Percentiles rank a stretch among this genome's conserved stretches.
These are phyloP conservation scores for Gnomoniopsis sp. DNA, from an alignment of 2,329 filamentous ascomycete species.

Conservation along the genomic window DNA sequence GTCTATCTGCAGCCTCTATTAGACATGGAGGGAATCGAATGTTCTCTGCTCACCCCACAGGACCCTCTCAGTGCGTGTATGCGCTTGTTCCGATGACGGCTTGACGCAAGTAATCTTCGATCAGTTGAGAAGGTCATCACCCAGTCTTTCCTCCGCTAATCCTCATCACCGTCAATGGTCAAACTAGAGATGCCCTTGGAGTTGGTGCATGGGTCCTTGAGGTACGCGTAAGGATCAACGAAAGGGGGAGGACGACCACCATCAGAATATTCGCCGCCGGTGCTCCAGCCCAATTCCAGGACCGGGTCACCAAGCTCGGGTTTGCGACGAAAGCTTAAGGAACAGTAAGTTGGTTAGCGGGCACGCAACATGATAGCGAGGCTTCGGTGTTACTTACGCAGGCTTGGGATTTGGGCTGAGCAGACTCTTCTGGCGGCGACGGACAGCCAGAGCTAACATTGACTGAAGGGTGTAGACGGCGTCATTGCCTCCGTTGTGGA, in stretches of 20 bases:
- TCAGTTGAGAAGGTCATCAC: neutral
- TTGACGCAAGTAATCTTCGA: too few species aligned
- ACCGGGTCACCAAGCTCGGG: constrained; percentile 21
- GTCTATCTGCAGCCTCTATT: constrained; percentile 5
- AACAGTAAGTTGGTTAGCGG: neutral
- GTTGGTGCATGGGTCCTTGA: neutral
- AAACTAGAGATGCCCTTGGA: constrained; percentile 6
- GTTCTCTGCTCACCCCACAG: constrained; percentile 15
- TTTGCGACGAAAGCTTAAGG: neutral
- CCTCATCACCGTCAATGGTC: neutral
- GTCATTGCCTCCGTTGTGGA: constrained; percentile 91
- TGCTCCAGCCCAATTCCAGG: constrained; percentile 28
- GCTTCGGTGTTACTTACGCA: neutral
- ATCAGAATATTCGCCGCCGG: constrained; percentile 29
- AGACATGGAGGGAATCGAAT: constrained; percentile 4
- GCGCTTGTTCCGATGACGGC: neutral
- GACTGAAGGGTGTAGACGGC: constrained; percentile 75
- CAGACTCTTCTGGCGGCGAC: constrained; percentile 28
- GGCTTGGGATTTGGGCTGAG: constrained; percentile 10
- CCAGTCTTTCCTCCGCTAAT: neutral
- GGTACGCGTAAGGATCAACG: neutral
- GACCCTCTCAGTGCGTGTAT: neutral
- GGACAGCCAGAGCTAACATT: constrained; percentile 59
- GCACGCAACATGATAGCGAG: neutral
- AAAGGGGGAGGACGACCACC: constrained; percentile 21